Conservation (phyloP, 257 asterid genomes). For the Salvia splendens region DNA sequence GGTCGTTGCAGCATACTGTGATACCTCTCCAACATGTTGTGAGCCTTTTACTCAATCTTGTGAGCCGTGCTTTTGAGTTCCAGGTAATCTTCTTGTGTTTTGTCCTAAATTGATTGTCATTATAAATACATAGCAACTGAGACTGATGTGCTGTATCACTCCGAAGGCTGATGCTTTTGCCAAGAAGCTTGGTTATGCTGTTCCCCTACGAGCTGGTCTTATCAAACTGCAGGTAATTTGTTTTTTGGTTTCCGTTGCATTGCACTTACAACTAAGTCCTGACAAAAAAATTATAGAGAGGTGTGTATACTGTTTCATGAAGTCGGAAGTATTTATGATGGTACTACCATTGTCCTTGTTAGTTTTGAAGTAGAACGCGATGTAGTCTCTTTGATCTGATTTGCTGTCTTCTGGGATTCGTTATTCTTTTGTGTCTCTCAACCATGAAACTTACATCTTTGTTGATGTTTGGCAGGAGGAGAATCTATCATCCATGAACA, state of each 20-base stretch:
- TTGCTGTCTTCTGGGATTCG: neutral
- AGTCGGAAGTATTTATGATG: neutral
- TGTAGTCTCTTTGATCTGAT: neutral
- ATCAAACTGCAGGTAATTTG: constrained; percentile 81
- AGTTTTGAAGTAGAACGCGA: neutral
- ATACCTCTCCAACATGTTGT: constrained; percentile 92
- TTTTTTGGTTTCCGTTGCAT: constrained; percentile 12
- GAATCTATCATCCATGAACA: constrained; percentile 87
- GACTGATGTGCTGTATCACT: constrained; percentile 28
- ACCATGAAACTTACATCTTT: neutral
- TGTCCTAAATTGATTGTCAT: neutral
- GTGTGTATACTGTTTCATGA: neutral
- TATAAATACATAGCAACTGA: constrained; percentile 21
- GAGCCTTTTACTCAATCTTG: constrained; percentile 84
- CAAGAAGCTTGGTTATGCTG: constrained; percentile 80
- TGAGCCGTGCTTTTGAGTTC: constrained; percentile 93
- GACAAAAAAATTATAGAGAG: neutral
- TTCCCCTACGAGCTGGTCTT: constrained; percentile 87
- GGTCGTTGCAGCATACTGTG: constrained; percentile 81
- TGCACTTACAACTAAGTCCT: neutral
- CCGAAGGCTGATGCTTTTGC: constrained; percentile 93
- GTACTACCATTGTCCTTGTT: neutral
- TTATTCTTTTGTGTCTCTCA: neutral
- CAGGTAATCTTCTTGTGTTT: constrained; percentile 60
- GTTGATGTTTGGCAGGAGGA: constrained; percentile 68